These are phyloP conservation scores for Suillus sp. DNA, from an alignment of 768 basidiomycete species.

Conservation along the genomic window DNA sequence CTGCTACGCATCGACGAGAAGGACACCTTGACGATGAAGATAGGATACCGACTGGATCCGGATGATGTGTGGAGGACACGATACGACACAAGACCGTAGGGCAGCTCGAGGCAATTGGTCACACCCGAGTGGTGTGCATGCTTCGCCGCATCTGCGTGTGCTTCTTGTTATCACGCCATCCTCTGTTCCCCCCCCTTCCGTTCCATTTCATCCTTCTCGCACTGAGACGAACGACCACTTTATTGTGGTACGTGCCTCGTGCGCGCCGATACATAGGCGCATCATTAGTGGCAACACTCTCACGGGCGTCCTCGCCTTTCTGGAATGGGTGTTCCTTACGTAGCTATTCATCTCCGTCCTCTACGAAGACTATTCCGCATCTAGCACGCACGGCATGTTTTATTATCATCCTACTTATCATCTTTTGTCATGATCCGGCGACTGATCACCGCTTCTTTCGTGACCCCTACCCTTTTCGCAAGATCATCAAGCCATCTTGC, in stretches of 20 bases:
- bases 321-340: constrained; percentile 24
- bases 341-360: constrained; percentile 26
- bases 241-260: constrained; percentile 77
- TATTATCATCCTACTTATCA: constrained; percentile 46
- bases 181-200: constrained; percentile 47
- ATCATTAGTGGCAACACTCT: constrained; percentile 38
- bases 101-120: constrained; percentile 56
- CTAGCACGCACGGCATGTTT: constrained; percentile 37
- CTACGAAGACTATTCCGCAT: constrained; percentile 25
- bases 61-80: constrained; percentile 56
- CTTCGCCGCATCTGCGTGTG: constrained; percentile 54
- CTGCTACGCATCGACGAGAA: constrained; percentile 32
- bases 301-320: constrained; percentile 28
- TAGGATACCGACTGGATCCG: constrained; percentile 49
- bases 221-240: constrained; percentile 81
- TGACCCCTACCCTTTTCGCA: constrained; percentile 22
- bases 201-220: constrained; percentile 53
- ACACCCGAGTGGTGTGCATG: constrained; percentile 53
- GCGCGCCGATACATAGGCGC: constrained; percentile 75
- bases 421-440: constrained; percentile 35
- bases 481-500: constrained; percentile 34
- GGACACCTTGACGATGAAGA: constrained; percentile 45
- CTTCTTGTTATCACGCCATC: constrained; percentile 45
- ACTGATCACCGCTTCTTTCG: constrained; percentile 49
- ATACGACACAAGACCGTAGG: constrained; percentile 72